A percentile compares a stretch with the other conserved stretches of the same genome.
Conservation (phyloP, 2,329 filamentous ascomycete genomes). For the Westerdykella ornata region DNA sequence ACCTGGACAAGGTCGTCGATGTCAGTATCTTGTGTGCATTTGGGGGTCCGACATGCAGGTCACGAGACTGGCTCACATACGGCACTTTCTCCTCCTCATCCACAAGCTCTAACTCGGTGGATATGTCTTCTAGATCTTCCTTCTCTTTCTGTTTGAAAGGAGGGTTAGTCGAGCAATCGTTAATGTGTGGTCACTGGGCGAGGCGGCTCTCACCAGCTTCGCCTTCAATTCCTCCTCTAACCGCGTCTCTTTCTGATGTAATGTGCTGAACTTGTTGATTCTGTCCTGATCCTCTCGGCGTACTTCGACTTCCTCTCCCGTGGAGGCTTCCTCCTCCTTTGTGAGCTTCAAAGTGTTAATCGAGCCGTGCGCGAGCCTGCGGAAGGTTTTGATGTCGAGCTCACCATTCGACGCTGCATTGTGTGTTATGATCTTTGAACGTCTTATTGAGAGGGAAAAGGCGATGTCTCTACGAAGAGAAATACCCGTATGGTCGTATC, state of each 20-base stretch:
- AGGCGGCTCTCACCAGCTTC: conserved; percentile 60
- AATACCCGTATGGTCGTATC: neutral
- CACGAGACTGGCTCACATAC: conserved; percentile 48
- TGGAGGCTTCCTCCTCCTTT: conserved; percentile 77
- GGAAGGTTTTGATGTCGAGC: conserved; percentile 5
- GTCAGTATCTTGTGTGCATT: conserved; percentile 2
- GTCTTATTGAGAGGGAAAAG: too few relatives aligned
- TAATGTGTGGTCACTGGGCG: neutral
- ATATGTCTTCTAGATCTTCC: conserved; percentile 91
- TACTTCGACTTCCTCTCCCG: conserved; percentile 80
- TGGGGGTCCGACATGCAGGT: neutral
- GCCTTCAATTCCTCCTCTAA: conserved; percentile 73
- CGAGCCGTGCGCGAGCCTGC: conserved; percentile 1
- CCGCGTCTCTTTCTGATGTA: conserved; percentile 77
- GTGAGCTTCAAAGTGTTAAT: conserved; percentile 60
- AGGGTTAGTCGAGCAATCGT: neutral
- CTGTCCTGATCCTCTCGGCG: conserved; percentile 96
- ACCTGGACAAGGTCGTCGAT: conserved; percentile 48
- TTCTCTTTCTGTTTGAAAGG: conserved; percentile 73
- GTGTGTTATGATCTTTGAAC: neutral
- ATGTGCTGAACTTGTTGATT: conserved; percentile 93
- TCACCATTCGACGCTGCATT: conserved; percentile 44
- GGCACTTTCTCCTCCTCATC: conserved; percentile 92
- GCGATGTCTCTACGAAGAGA: neutral
- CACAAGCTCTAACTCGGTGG: conserved; percentile 82